Conservation (phyloP, 371 early-diverging fungal genomes). For the Circinella umbellata region DNA sequence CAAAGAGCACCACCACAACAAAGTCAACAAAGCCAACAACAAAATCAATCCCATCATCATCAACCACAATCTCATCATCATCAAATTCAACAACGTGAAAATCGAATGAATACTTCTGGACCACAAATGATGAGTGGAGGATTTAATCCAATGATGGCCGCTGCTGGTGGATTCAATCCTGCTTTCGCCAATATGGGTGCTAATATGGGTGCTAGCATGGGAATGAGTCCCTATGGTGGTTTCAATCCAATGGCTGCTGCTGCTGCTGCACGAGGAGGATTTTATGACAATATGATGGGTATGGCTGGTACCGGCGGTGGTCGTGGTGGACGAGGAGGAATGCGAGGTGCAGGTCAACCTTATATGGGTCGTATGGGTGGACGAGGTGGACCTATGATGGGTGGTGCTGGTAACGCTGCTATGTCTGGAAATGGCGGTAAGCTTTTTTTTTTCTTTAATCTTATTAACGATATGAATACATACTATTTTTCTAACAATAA, state of each 20-base stretch:
- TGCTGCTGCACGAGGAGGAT: constrained; percentile 32
- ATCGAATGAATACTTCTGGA: not conserved
- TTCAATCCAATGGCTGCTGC: constrained; percentile 30
- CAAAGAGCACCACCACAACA: constrained; percentile 23
- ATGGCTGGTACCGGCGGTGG: constrained; percentile 31
- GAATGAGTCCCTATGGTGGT: constrained; percentile 33
- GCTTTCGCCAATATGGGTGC: constrained; percentile 7
- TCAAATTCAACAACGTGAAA: not conserved
- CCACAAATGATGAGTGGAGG: constrained; percentile 26
- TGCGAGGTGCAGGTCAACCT: constrained; percentile 28
- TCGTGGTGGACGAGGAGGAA: constrained; percentile 26
- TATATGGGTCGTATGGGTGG: constrained; percentile 35
- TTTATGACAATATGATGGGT: constrained; percentile 41
- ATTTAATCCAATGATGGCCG: constrained; percentile 34
- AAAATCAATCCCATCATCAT: not conserved
- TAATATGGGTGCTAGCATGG: constrained; percentile 8
- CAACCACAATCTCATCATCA: not conserved
- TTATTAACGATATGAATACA: not conserved
- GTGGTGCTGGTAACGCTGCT: constrained; percentile 1
- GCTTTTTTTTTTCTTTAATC: not conserved
- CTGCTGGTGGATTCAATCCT: constrained; percentile 23
- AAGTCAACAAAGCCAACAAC: not conserved
- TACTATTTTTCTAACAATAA: no score
- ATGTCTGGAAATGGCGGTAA: constrained; percentile 34
- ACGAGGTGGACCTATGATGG: constrained; percentile 30